Evolutionary conservation across 768 basidiomycete genomes (phyloP), one percentile per base, ranked within the genome.

Genomic region (Pulveroboletus ravenelii): DNA sequence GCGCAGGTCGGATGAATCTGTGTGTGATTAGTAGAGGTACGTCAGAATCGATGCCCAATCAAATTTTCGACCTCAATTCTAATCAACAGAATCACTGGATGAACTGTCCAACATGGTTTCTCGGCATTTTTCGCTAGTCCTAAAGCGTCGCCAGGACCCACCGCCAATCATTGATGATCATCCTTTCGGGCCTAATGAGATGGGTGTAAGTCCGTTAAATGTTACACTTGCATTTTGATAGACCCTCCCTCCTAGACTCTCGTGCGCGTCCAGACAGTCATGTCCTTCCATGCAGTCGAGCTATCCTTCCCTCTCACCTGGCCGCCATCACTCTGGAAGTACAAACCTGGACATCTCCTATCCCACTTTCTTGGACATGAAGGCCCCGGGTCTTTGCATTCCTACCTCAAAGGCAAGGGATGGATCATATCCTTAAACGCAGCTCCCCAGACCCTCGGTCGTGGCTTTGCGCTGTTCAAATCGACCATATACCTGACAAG

Each of bases 391-490:
- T 97, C 95, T 1, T 70, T 98, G 29, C 78, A 89, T 59, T 90
- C 93, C 1, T 92, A 93, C 65, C 76, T 99, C 50, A 98, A 95
- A 72, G 75, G 77, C 54, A 87, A 86, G 62, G 89, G 91, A 3
- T 95, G 93, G 92, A 78, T 88, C 34, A 91, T 85, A 27, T 74
- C 75, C 12, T 72, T 98, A 44, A 81, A 77, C 48, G 76, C 83
- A 39, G 91, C 87, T 1, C 75, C 80, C 3, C 85, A 87, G 57
- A 71, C 75, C 31, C 77, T 90, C 6, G 89, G 79, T 17, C 79
- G 89, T 54, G 91, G 93, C 1, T 92, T 97, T 63, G 87, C 84
- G 36, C 85, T 90, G 77, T 90, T 96, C 72, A 93, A 89, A 65
- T 67, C 89, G n/a, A 85, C 83, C 2, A 73, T 88, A 20, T 72